Conservation (phyloP, 2,329 filamentous ascomycete species). For the Exophiala xenobiotica region DNA sequence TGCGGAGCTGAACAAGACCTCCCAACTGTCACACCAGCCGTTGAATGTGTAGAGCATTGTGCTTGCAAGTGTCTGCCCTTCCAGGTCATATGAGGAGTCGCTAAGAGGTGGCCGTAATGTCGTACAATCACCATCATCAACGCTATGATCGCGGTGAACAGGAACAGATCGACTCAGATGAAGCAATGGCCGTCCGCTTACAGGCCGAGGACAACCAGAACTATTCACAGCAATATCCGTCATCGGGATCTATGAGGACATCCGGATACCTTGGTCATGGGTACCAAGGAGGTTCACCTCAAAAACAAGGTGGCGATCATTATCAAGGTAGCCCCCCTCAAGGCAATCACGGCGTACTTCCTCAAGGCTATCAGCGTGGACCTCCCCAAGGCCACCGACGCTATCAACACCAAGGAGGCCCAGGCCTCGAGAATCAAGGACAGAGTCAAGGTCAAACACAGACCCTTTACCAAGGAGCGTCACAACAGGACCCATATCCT, state of each 20-base stretch:
- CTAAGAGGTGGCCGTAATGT: background rate
- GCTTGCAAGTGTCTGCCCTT: background rate
- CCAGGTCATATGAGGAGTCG: background rate
- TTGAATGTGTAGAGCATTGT: background rate
- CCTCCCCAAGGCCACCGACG: background rate
- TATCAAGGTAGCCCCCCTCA: slow-evolving; percentile 3
- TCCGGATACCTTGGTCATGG: background rate
- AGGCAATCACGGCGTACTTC: background rate
- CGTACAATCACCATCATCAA: background rate
- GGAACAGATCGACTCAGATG: background rate
- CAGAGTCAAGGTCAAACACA: background rate
- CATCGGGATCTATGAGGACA: background rate
- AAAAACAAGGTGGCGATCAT: no score
- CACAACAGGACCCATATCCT: background rate
- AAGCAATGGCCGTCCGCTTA: background rate
- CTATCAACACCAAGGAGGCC: slow-evolving; percentile 1
- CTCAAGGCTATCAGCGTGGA: slow-evolving; percentile 1
- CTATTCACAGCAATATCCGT: background rate
- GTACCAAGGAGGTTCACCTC: background rate
- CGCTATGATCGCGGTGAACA: background rate
- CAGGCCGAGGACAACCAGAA: background rate
- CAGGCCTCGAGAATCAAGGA: background rate
- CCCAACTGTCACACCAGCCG: background rate
- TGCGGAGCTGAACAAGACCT: background rate
- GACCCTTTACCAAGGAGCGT: background rate